Conservation (phyloP, 768 basidiomycete genomes). For the Tricholoma hemisulphureum region DNA sequence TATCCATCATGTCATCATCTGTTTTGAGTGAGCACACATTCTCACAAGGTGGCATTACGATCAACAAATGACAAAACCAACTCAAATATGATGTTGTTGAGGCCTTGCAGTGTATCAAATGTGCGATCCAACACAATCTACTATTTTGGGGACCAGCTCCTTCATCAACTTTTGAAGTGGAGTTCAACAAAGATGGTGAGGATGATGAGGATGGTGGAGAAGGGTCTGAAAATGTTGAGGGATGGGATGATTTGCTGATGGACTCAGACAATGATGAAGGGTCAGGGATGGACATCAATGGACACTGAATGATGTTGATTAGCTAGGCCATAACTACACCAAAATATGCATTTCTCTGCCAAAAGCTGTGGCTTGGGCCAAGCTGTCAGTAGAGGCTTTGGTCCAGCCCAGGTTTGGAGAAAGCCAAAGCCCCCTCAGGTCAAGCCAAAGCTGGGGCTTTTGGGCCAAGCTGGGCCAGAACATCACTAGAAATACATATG, state of each 20-base stretch:
- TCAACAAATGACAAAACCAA: not conserved
- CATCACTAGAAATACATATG: no score
- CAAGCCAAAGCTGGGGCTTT: no score
- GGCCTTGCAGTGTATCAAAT: slow-evolving; percentile 31
- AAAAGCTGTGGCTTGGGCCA: not conserved
- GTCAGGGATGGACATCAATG: not conserved
- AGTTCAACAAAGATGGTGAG: not conserved
- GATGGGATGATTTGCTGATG: not conserved
- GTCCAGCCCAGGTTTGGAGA: no score
- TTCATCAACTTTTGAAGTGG: not conserved
- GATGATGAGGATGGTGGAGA: not conserved
- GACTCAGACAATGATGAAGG: not conserved
- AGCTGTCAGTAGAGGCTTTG: no score
- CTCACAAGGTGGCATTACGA: slow-evolving; percentile 19
- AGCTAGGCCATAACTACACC: not conserved
- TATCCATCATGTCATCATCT: slow-evolving; percentile 37
- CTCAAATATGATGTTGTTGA: slow-evolving; percentile 37
- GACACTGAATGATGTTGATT: not conserved
- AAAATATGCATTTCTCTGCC: not conserved
- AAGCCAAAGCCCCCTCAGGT: no score
- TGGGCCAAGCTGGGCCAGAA: no score
- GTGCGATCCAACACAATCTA: slow-evolving; percentile 20
- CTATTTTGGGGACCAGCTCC: slow-evolving; percentile 21
- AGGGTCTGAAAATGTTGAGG: not conserved
- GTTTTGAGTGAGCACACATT: slow-evolving; percentile 42